Evolutionary conservation across 768 basidiomycete genomes (phyloP).

Genomic region (Strobilomyces confusus): DNA sequence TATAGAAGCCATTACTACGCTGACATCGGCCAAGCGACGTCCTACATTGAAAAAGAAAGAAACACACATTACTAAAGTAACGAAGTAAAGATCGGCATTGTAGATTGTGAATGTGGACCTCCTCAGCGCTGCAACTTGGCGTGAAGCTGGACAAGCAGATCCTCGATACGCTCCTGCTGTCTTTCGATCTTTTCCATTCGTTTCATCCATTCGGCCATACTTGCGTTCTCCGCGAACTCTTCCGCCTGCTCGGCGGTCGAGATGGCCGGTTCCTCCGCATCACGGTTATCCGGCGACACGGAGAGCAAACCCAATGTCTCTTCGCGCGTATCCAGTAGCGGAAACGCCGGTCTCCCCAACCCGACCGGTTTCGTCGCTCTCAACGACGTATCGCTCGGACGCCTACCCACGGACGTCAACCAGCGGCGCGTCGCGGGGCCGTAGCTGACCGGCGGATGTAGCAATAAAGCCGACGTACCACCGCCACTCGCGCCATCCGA

Average conservation of each 20-base stretch:
- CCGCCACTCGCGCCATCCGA: constrained; percentile 11
- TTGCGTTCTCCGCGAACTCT: constrained; percentile 24
- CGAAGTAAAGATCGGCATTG: background rate
- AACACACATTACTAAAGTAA: background rate
- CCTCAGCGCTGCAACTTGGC: constrained; percentile 12
- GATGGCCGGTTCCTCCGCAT: constrained; percentile 4
- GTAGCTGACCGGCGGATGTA: constrained; percentile 29
- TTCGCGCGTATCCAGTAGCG: constrained; percentile 22
- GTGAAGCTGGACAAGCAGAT: constrained; percentile 36
- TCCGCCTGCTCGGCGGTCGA: constrained; percentile 27
- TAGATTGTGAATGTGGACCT: background rate
- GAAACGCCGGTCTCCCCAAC: constrained; percentile 13
- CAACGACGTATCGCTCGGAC: constrained; percentile 11
- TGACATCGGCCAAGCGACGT: background rate
- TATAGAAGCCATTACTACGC: background rate
- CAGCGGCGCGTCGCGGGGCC: constrained; percentile 39
- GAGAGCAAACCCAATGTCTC: constrained; percentile 23
- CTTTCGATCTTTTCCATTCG: constrained; percentile 41
- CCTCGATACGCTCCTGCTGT: constrained; percentile 47
- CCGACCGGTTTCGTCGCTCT: background rate
- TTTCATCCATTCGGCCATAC: constrained; percentile 28
- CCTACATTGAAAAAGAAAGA: background rate
- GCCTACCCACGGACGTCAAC: constrained; percentile 24
- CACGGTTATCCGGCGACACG: constrained; percentile 25
- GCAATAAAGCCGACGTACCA: constrained; percentile 4